Base-by-base conservation (phyloP, 2,329 filamentous ascomycete genomes). In the Acarospora socialis region DNA sequence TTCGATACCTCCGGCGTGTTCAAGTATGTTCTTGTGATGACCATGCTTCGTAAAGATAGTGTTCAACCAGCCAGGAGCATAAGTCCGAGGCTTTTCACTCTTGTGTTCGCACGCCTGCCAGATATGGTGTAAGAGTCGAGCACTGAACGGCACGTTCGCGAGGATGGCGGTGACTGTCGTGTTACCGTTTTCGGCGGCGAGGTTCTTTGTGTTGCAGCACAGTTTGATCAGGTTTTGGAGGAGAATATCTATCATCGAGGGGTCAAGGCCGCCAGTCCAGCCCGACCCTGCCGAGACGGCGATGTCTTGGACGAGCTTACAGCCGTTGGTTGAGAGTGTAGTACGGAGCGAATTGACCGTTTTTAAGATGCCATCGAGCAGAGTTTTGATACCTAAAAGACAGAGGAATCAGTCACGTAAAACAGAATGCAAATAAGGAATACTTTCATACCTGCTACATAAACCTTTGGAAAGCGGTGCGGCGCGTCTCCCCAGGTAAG, bases 191-290 rank as follows among this genome's bases (percentile, higher is more conserved):
- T 92, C 77, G 1, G 83, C 83, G 35, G 73, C 76, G 44, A 98
- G 93, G 54, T 92, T 92, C 57, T 98, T 98, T 28, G 87, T 92
- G 15, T 76, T 77, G 7, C 77, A 82, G 43, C 79, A 86, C 41
- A 94, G 70, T 56, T 93, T 94, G 59, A 95, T 74, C 45, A 94
- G 73, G 17, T 73, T 78, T 49, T 93, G 84, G 57, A 95, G 72
- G 14, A 94, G 65, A 30, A 94, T 72, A 56, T 95, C 87, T 5
- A 90, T 78, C 74, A 92, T 81, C 7, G 78, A 70, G n/a, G n/a
- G n/a, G 47, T 95, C 87, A 47, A 94, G 74, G 23, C 68, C 77
- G n/a, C n/a, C n/a, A n/a, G n/a, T n/a, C n/a, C n/a, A n/a, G n/a
- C n/a, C n/a, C 2, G 82, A 68, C 1, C 84, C 84, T 27, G 81